A percentile compares a stretch with the other conserved stretches of the same genome.
Evolutionary conservation across 345 rosid species (phyloP).

Genomic region (Crucihimalaya himalaica): DNA sequence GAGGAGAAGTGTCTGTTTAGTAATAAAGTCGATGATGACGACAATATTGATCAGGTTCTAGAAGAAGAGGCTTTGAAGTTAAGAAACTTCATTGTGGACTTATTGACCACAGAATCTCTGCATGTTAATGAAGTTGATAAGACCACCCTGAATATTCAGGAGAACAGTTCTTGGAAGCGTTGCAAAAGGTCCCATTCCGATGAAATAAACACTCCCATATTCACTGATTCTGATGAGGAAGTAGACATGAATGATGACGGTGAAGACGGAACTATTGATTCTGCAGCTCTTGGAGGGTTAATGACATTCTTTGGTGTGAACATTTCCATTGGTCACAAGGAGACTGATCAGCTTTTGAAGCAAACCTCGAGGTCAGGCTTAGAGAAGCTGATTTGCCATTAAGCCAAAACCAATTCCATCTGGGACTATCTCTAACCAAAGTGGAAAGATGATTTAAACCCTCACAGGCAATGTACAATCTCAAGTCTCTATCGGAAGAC

Average conservation of each 20-base stretch:
- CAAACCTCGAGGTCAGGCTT: constrained; percentile 67
- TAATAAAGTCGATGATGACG: constrained; percentile 31
- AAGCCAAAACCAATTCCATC: constrained; percentile 68
- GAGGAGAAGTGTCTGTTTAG: neutral
- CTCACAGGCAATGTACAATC: constrained; percentile 69
- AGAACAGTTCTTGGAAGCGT: constrained; percentile 67
- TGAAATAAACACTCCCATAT: constrained; percentile 51
- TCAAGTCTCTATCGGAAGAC: constrained; percentile 60
- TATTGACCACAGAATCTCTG: constrained; percentile 34
- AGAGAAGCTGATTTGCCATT: constrained; percentile 76
- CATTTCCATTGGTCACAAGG: constrained; percentile 56
- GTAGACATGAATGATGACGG: constrained; percentile 78
- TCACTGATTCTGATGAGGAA: constrained; percentile 80
- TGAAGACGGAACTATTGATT: constrained; percentile 66
- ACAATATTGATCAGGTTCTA: constrained; percentile 11
- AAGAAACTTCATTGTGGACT: constrained; percentile 34
- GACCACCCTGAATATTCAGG: constrained; percentile 9
- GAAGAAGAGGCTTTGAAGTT: constrained; percentile 26
- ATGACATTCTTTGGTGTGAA: constrained; percentile 62
- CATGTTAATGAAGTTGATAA: constrained; percentile 33
- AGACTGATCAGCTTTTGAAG: constrained; percentile 76
- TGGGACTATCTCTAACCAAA: constrained; percentile 76
- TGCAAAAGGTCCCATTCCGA: constrained; percentile 59
- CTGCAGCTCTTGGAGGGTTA: constrained; percentile 68
- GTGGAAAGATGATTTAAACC: constrained; percentile 69